Percentiles rank a stretch among this genome's conserved stretches.
phyloP scores from a whole-genome alignment of 148 eudicot genomes.

The Pouteria glomerata region DNA sequence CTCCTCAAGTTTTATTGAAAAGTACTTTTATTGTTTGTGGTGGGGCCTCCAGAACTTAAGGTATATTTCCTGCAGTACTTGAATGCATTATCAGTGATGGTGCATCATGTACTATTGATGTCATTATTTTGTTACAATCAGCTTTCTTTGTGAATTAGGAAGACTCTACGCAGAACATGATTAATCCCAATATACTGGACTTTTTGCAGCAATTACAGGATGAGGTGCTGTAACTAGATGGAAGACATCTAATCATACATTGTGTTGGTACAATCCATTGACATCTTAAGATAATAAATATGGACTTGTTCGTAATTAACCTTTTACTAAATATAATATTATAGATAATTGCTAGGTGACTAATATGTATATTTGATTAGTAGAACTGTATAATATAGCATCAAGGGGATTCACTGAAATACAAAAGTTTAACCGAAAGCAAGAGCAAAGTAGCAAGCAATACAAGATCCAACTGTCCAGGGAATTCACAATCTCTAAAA shows the following conservation, averaged over 20 bases:
- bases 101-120: neutral
- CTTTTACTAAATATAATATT: neutral
- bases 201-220: neutral
- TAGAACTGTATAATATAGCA: too few relatives aligned
- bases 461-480: too few relatives aligned
- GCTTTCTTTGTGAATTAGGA: neutral
- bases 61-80: conserved; percentile 30
- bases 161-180: neutral
- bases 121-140: neutral
- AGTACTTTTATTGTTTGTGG: conserved; percentile 95
- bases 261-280: neutral
- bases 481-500: too few relatives aligned
- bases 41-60: conserved; percentile 96
- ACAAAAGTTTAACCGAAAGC: too few relatives aligned
- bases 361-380: neutral
- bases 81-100: neutral
- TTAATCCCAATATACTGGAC: neutral
- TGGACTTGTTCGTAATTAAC: too few relatives aligned
- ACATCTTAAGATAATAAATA: neutral
- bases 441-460: too few relatives aligned
- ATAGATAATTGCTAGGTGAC: neutral
- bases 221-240: neutral
- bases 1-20: conserved; percentile 57
- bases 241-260: neutral
- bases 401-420: too few relatives aligned